These are phyloP conservation scores for Termitomyces bulborhizus DNA, from an alignment of 768 basidiomycete species.

Conservation along the genomic window DNA sequence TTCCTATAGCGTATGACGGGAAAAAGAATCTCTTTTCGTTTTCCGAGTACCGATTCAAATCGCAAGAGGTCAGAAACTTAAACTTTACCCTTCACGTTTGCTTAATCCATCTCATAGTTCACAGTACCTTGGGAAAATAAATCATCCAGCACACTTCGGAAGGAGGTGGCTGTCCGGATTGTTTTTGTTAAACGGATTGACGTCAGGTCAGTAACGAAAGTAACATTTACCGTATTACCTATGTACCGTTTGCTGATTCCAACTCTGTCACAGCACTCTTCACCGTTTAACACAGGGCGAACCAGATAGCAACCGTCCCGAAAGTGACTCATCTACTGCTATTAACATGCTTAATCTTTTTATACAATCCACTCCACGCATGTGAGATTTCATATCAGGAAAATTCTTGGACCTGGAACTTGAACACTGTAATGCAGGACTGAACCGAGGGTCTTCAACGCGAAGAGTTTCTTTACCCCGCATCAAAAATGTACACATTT, in stretches of 20 bases:
- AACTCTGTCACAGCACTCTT: conserved; percentile 4
- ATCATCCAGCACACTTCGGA: neutral
- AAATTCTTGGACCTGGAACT: neutral
- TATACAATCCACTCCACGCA: conserved; percentile 24
- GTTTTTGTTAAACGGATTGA: conserved; percentile 19
- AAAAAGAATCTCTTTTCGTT: conserved; percentile 27
- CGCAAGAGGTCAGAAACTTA: conserved; percentile 13
- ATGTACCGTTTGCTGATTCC: neutral
- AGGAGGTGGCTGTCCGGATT: conserved; percentile 17
- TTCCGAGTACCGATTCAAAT: conserved; percentile 13
- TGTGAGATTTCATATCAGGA: conserved; percentile 12
- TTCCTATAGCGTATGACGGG: conserved; percentile 24
- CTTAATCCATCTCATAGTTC: conserved; percentile 11
- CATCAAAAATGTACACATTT: conserved; percentile 8
- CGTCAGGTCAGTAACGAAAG: conserved; percentile 12
- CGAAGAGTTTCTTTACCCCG: conserved; percentile 21
- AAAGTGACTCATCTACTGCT: conserved; percentile 16
- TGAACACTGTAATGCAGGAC: conserved; percentile 9
- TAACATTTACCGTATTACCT: neutral
- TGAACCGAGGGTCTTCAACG: conserved; percentile 16
- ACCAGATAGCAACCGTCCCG: conserved; percentile 7
- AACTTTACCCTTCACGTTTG: neutral
- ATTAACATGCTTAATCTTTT: conserved; percentile 29
- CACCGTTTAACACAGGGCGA: conserved; percentile 11
- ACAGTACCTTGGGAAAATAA: conserved; percentile 16